Base-by-base conservation (phyloP, 805 yeast species). In the Lipomyces yamadae region DNA sequence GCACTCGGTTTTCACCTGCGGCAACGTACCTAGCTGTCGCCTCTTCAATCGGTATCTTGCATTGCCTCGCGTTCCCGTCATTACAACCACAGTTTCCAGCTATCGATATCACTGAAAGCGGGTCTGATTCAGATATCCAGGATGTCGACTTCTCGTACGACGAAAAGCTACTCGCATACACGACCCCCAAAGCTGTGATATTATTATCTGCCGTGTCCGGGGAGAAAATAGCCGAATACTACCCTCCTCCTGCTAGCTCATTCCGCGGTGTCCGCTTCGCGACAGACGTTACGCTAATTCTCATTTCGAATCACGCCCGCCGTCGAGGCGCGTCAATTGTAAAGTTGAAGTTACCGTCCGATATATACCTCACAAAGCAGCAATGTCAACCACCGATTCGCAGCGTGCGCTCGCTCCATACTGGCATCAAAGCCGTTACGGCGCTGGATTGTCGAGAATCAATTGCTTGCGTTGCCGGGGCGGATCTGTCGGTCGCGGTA, bases 111-210 rank as follows among this genome's bases (percentile, higher is more conserved):
- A 33, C 34, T 29, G 83, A 85, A 64, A 54, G 45, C 7, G 83
- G 85, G 64, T 48, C 39, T 7, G 61, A 53, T 6, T 30, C 56
- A 4, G 70, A 68, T 29, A 83, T 92, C 0, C 81, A 81, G 18
- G 97, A 92, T 75, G 79, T 90, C 68, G 83, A 85, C 59, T 83
- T 91, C 71, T 85, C 88, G 56, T 88, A 89, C 2, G 86, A 85
- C 71, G 93, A 91, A 1, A 84, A 86, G 72, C 79, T 85, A 53
- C 78, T 91, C 70, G 84, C 88, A 56, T 89, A 85, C 67, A 81
- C 89, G 64, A 89, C 96, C 0, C 79, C 83, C 2, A 78, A 81
- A 11, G 76, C 82, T 10, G 81, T 91, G 57, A 84, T 83, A 66
- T 81, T 86, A 2, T 77, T 85, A 42, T 82, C 87, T 0, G 80